A percentile compares a stretch with the other conserved stretches of the same genome.
Conservation (phyloP, 2,329 filamentous ascomycete genomes). For the Cadophora sp. region DNA sequence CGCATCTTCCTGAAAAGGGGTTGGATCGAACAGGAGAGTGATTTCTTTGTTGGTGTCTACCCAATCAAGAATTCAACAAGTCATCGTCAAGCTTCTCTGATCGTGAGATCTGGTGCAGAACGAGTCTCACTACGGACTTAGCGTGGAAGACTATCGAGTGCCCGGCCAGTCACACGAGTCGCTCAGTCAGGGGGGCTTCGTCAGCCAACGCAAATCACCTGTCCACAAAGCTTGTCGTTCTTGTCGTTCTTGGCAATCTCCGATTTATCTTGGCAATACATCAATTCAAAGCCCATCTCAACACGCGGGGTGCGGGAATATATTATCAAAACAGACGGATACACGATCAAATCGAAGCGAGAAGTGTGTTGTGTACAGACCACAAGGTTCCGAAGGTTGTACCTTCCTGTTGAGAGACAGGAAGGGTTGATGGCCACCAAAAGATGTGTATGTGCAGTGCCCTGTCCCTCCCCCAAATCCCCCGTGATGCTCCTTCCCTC, state of each 20-base stretch:
- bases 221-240: background rate
- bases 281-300: background rate
- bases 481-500: constrained; percentile 24
- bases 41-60: no score
- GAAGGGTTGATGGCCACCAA: background rate
- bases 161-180: background rate
- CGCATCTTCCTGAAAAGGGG: no score
- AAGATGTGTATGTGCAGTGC: constrained; percentile 14
- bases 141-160: background rate
- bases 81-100: background rate
- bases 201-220: background rate
- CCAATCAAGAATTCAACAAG: no score
- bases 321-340: background rate
- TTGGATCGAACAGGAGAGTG: no score
- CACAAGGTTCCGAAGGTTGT: background rate
- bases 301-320: background rate
- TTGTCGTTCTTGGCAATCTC: background rate
- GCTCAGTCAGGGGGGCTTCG: background rate
- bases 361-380: background rate
- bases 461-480: constrained; percentile 23
- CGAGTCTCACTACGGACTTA: background rate
- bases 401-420: constrained; percentile 6
- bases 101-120: background rate
- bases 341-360: background rate
- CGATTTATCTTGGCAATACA: background rate